Evolutionary conservation across 768 basidiomycete genomes (phyloP).

Genomic region (Psilocybe subaeruginosa): DNA sequence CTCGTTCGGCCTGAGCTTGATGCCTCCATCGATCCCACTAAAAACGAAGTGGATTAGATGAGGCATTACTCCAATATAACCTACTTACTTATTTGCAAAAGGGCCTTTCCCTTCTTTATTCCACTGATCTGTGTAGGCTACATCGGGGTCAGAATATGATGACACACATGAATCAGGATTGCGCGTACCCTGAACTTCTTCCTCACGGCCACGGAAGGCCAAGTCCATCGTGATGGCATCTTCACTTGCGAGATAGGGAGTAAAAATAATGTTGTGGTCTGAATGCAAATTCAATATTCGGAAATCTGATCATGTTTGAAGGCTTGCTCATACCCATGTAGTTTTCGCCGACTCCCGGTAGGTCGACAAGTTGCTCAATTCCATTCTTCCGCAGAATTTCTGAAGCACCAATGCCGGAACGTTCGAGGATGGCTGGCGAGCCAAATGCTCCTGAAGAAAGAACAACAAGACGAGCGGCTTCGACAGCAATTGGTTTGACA

Average conservation of each 20-base stretch:
- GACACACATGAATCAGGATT: constrained; percentile 25
- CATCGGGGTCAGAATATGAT: neutral
- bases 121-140: constrained; percentile 31
- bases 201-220: constrained; percentile 42
- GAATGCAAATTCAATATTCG: neutral
- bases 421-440: constrained; percentile 55
- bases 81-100: constrained; percentile 55
- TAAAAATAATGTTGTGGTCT: constrained; percentile 45
- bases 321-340: constrained; percentile 41
- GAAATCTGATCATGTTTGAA: neutral
- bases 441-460: constrained; percentile 56
- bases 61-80: neutral
- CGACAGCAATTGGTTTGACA: constrained; percentile 26
- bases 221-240: constrained; percentile 53
- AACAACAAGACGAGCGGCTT: constrained; percentile 48
- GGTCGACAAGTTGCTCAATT: constrained; percentile 55
- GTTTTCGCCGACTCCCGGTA: constrained; percentile 78
- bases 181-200: constrained; percentile 30
- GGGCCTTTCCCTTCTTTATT: constrained; percentile 42
- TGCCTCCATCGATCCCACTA: constrained; percentile 57
- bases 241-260: constrained; percentile 45
- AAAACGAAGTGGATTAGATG: constrained; percentile 11
- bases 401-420: constrained; percentile 59
- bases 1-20: constrained; percentile 55
- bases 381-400: constrained; percentile 46